Percentiles rank a stretch among this genome's conserved stretches.
These are phyloP conservation scores for Candida tallmaniae DNA, from an alignment of 805 yeast genomes.

Conservation along the genomic window DNA sequence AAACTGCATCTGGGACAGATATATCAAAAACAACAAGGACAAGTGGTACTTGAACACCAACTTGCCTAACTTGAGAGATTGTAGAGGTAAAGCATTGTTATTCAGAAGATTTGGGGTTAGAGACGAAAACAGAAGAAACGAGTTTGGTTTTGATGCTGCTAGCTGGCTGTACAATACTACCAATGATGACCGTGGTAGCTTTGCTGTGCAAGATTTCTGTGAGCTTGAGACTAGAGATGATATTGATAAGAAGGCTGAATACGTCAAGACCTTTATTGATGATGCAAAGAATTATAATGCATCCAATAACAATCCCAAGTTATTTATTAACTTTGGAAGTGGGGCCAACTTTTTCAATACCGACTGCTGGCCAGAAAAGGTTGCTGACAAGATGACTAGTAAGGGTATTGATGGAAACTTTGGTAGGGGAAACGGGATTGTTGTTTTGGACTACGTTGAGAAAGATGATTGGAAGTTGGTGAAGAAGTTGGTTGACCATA, in stretches of 20 bases:
- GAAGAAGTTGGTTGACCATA: conserved; percentile 47
- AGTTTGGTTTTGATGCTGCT: conserved; percentile 64
- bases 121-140: conserved; percentile 35
- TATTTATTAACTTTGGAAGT: conserved; percentile 68
- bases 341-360: conserved; percentile 70
- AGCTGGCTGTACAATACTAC: conserved; percentile 64
- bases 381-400: conserved; percentile 48
- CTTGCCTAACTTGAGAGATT: conserved; percentile 57
- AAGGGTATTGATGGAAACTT: conserved; percentile 45
- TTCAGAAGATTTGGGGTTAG: conserved; percentile 70
- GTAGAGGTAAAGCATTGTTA: conserved; percentile 61
- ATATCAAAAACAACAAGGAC: conserved; percentile 44
- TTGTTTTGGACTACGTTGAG: conserved; percentile 67
- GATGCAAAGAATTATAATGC: conserved; percentile 48
- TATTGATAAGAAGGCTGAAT: conserved; percentile 51
- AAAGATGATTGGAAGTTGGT: conserved; percentile 55
- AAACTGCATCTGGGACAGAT: conserved; percentile 54
- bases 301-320: conserved; percentile 43
- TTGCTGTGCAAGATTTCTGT: conserved; percentile 72
- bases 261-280: conserved; percentile 51
- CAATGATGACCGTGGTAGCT: conserved; percentile 57
- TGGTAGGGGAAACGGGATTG: conserved; percentile 56
- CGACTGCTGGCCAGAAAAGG: conserved; percentile 69
- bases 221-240: conserved; percentile 52
- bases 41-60: conserved; percentile 56